Evolutionary conservation across 1,284 basidiomycete genomes (phyloP).

Genomic region (Malassezia nana): DNA sequence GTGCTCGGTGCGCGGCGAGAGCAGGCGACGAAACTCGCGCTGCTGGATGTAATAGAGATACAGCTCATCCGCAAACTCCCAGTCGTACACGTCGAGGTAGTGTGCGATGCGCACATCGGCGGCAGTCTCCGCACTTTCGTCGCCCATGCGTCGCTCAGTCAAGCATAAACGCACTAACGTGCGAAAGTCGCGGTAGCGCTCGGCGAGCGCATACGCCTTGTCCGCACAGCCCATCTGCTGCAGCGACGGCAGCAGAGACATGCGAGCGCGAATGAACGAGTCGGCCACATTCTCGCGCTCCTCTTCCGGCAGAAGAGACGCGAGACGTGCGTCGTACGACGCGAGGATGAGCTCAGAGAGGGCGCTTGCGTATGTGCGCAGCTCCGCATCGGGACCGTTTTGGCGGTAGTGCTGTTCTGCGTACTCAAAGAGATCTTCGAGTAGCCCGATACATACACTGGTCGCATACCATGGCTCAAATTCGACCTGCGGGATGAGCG

Average conservation of each 20-base stretch:
- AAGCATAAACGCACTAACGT: conserved; percentile 68
- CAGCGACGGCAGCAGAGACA: conserved; percentile 64
- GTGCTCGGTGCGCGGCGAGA: conserved; percentile 62
- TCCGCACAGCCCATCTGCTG: conserved; percentile 61
- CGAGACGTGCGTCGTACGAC: conserved; percentile 48
- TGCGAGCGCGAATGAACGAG: conserved; percentile 60
- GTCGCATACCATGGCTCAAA: conserved; percentile 72
- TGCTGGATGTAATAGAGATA: conserved; percentile 61
- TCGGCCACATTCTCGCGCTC: conserved; percentile 52
- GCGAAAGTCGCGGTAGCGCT: conserved; percentile 71
- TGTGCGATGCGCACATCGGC: conserved; percentile 50
- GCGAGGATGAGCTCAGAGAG: conserved; percentile 52
- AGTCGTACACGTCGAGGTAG: conserved; percentile 71
- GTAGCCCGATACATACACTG: conserved; percentile 59
- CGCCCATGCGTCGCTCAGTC: background rate
- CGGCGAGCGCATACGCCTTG: conserved; percentile 69
- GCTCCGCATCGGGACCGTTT: conserved; percentile 43
- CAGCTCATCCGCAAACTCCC: conserved; percentile 74
- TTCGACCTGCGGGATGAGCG: conserved; percentile 53
- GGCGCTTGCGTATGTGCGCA: conserved; percentile 61
- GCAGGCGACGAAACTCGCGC: conserved; percentile 62
- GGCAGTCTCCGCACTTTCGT: background rate
- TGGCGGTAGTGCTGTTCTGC: conserved; percentile 54
- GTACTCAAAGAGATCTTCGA: conserved; percentile 63
- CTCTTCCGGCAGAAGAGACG: conserved; percentile 27